phyloP scores from a whole-genome alignment of 805 yeast genomes.

The Candida nitratophila region DNA sequence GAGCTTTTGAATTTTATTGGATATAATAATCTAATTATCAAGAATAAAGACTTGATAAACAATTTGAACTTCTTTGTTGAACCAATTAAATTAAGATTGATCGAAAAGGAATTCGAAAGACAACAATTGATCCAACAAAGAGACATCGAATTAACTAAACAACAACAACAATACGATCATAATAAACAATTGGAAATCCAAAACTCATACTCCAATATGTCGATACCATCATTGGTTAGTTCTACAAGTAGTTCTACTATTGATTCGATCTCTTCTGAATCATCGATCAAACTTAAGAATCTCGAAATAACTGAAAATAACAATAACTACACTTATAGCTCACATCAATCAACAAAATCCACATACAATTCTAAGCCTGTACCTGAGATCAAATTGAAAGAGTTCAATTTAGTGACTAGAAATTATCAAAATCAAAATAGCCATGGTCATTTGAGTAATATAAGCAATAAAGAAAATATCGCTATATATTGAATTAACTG shows the following conservation, averaged over 20 bases:
- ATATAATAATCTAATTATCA: conserved; percentile 70
- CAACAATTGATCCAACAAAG: conserved; percentile 3
- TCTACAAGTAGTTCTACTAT: neutral
- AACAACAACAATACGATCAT: neutral
- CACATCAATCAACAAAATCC: neutral
- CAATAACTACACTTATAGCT: neutral
- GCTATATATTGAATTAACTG: too few relatives aligned
- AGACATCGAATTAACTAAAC: neutral
- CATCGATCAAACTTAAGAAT: neutral
- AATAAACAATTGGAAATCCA: neutral
- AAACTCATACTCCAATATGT: neutral
- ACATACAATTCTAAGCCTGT: neutral
- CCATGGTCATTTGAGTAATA: too few relatives aligned
- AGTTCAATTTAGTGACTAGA: too few relatives aligned
- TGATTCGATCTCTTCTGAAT: neutral
- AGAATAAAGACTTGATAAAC: conserved; percentile 59
- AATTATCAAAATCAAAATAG: too few relatives aligned
- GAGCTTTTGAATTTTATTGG: conserved; percentile 76
- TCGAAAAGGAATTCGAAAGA: conserved; percentile 4
- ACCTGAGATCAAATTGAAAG: neutral
- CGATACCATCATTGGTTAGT: neutral
- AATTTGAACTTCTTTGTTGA: conserved; percentile 70
- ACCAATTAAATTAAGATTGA: conserved; percentile 56
- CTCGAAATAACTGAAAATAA: neutral
- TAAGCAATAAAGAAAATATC: neutral